phyloP scores from a whole-genome alignment of 768 basidiomycete species.

The Phanerochaete carnosa region DNA sequence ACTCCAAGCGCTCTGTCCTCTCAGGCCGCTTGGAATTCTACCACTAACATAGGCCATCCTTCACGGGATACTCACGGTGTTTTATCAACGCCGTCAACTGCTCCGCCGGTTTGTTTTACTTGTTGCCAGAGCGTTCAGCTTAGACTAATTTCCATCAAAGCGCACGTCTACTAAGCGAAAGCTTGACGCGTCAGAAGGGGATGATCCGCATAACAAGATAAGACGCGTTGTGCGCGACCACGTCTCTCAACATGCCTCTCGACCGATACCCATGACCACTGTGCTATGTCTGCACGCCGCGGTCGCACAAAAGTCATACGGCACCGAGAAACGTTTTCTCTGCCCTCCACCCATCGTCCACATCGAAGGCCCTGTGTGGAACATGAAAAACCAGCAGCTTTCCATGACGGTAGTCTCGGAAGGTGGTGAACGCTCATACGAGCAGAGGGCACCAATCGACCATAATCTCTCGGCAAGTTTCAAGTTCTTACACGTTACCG shows the following conservation, averaged over 20 bases:
- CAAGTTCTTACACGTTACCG: conserved; percentile 88
- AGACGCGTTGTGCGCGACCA: conserved; percentile 83
- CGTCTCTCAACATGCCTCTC: conserved; percentile 69
- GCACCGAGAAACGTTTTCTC: conserved; percentile 91
- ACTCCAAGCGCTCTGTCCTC: conserved; percentile 11
- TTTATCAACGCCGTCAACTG: not conserved
- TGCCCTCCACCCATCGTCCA: conserved; percentile 93
- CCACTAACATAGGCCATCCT: conserved; percentile 8
- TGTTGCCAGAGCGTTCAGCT: not conserved
- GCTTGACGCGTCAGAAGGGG: conserved; percentile 57
- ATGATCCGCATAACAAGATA: conserved; percentile 74
- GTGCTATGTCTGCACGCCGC: conserved; percentile 89
- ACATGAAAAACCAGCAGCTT: conserved; percentile 76
- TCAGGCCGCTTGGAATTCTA: conserved; percentile 19
- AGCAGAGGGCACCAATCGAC: conserved; percentile 81
- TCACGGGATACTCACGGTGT: conserved; percentile 12
- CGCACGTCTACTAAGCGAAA: conserved; percentile 67
- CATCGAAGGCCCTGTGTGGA: conserved; percentile 85
- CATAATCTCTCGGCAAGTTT: conserved; percentile 84
- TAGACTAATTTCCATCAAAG: conserved; percentile 21
- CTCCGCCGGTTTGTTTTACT: not conserved
- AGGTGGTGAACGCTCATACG: conserved; percentile 77
- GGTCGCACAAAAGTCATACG: conserved; percentile 95
- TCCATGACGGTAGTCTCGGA: conserved; percentile 87
- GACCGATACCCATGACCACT: conserved; percentile 85